A percentile compares a stretch with the other conserved stretches of the same genome.
These are phyloP conservation scores for Paracoccidioides brasiliensis DNA, from an alignment of 2,329 filamentous ascomycete species.

Conservation along the genomic window DNA sequence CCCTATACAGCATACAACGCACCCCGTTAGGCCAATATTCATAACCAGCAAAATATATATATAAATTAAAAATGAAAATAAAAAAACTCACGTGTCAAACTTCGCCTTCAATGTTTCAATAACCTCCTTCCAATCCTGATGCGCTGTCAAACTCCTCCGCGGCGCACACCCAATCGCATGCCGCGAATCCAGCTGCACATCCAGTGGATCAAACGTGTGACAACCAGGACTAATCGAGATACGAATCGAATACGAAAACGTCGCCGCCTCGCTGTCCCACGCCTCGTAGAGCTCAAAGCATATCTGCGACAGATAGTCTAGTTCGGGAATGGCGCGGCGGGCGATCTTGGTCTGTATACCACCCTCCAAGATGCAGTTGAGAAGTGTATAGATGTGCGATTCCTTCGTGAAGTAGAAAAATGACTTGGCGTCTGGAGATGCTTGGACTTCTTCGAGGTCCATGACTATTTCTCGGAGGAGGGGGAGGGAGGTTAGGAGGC, in stretches of 20 bases:
- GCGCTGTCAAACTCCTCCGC: slow-evolving; percentile 75
- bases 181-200: slow-evolving; percentile 90
- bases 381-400: slow-evolving; percentile 92
- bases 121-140: slow-evolving; percentile 93
- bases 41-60: background rate
- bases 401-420: slow-evolving; percentile 99
- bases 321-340: slow-evolving; percentile 85
- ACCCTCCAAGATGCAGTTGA: slow-evolving; percentile 96
- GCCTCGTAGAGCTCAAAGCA: slow-evolving; percentile 97
- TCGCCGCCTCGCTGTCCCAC: slow-evolving; percentile 62
- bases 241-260: slow-evolving; percentile 87
- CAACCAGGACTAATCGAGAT: slow-evolving; percentile 94
- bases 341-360: slow-evolving; percentile 95
- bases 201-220: slow-evolving; percentile 89
- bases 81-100: slow-evolving; percentile 66
- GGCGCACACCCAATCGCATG: slow-evolving; percentile 93
- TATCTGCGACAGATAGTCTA: slow-evolving; percentile 95
- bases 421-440: slow-evolving; percentile 81
- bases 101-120: slow-evolving; percentile 89
- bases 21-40: slow-evolving; percentile 5
- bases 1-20: slow-evolving; percentile 18
- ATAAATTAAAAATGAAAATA: slow-evolving; percentile 3
- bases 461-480: slow-evolving; percentile 93
- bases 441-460: slow-evolving; percentile 93
- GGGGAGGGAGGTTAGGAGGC: slow-evolving; percentile 81